Evolutionary conservation across 257 asterid species (phyloP), one percentile per base, ranked within the genome.

Genomic region (Thymus mandschuricus): DNA sequence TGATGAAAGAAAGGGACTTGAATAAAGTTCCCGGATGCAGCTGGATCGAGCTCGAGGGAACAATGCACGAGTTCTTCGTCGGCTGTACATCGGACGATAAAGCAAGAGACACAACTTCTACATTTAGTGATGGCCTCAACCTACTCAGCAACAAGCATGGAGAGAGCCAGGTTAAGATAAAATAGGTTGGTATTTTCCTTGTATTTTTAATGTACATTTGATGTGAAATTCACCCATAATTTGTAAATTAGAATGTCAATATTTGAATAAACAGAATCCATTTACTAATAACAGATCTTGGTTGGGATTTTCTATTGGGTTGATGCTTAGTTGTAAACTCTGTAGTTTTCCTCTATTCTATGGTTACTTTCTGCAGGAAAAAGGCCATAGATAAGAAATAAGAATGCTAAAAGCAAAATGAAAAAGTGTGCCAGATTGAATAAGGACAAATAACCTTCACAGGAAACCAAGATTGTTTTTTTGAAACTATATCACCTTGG

Each of bases 31-130:
- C 93, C 1, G 97, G 98, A 13, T 76, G 92, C 81, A 92, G 97
- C 79, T 84, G 90, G 89, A 85, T 92, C 68, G 97, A 90, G 75
- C 84, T 92, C 3, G 92, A 86, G 59, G 98, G 98, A 71, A 83
- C 74, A 29, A 82, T 88, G 65, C 97, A 87, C 43, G 90, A 92
- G 80, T 90, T 92, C 89, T 83, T 76, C 21, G 96, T 78, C 1
- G 98, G 95, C 44, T 87, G 88, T 78, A 64, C 80, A 33, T 67
- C 78, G 10, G 84, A 77, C 78, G 74, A 68, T 70, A 72, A 76
- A 71, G 76, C 74, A 71, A 59, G 61, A 21, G 89, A 84, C 73
- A 75, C 65, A 27, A 80, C 40, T 45, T 78, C 83, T 40, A 75
- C 78, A 13, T 28, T 63, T 67, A 28, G 70, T 77, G 70, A 10